A percentile compares a stretch with the other conserved stretches of the same genome.
Conservation (phyloP, 2,329 filamentous ascomycete species). For the Rutstroemia sp. region DNA sequence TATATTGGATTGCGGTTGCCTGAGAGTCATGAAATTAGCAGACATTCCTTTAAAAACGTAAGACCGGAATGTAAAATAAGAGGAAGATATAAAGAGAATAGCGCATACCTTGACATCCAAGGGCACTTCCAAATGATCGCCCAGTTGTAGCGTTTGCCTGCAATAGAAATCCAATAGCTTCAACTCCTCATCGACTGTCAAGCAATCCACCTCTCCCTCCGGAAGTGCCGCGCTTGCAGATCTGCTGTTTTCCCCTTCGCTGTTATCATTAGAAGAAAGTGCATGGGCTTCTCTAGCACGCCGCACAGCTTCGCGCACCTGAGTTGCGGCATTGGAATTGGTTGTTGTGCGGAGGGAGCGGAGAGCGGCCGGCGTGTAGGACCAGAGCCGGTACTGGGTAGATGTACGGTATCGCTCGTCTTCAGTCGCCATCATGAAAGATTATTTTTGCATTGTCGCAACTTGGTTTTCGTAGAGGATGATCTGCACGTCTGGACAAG, state of each 20-base stretch:
- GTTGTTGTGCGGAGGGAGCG: slow-evolving; percentile 67
- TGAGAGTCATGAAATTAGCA: slow-evolving; percentile 4
- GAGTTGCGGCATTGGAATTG: slow-evolving; percentile 69
- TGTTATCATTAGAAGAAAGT: slow-evolving; percentile 27
- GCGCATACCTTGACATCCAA: slow-evolving; percentile 48
- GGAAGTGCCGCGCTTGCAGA: slow-evolving; percentile 15
- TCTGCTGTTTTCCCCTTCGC: slow-evolving; percentile 29
- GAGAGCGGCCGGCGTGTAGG: slow-evolving; percentile 70
- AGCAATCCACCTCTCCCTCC: slow-evolving; percentile 58
- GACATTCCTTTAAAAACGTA: too few species aligned
- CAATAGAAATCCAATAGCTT: slow-evolving; percentile 76
- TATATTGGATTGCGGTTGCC: slow-evolving; percentile 46
- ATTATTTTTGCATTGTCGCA: background rate
- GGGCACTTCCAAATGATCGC: slow-evolving; percentile 52
- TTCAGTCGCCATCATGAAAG: slow-evolving; percentile 42
- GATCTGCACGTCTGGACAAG: too few species aligned
- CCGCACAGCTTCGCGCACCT: slow-evolving; percentile 50
- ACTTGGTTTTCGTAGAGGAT: too few species aligned
- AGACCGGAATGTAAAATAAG: background rate
- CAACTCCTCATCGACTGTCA: slow-evolving; percentile 77
- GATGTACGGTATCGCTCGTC: slow-evolving; percentile 86
- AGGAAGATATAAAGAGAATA: background rate
- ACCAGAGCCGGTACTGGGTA: slow-evolving; percentile 89
- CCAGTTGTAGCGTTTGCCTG: slow-evolving; percentile 49
- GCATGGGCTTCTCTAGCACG: slow-evolving; percentile 35